phyloP scores from a whole-genome alignment of 176 grass and related monocot species.

The Phragmites australis region DNA sequence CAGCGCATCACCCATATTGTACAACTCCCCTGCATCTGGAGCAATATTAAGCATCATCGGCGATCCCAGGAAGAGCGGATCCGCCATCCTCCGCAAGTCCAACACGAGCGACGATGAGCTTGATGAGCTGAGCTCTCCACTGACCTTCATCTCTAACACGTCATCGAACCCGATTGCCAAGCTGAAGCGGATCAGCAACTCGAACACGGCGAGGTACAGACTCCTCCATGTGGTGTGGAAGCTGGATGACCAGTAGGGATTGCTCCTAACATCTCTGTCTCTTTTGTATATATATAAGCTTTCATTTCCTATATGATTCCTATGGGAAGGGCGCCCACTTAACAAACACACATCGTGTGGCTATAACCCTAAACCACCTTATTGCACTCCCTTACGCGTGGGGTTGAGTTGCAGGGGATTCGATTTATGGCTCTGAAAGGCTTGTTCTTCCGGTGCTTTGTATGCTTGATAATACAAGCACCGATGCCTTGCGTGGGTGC shows the following conservation, averaged over 20 bases:
- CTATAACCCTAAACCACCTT: slow-evolving; percentile 34
- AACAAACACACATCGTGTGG: slow-evolving; percentile 10
- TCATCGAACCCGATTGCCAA: slow-evolving; percentile 41
- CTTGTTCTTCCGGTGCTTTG: slow-evolving; percentile 42
- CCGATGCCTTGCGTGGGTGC: slow-evolving; percentile 20
- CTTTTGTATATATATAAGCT: slow-evolving; percentile 1
- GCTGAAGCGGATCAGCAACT: slow-evolving; percentile 50
- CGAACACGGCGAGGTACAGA: slow-evolving; percentile 60
- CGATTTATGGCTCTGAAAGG: neutral
- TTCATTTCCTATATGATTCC: neutral
- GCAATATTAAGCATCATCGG: slow-evolving; percentile 64
- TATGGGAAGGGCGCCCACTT: neutral
- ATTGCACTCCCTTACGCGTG: neutral
- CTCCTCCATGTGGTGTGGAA: slow-evolving; percentile 91
- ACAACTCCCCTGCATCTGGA: slow-evolving; percentile 54
- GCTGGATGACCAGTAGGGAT: slow-evolving; percentile 55
- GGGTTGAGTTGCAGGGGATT: slow-evolving; percentile 5
- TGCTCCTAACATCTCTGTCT: neutral
- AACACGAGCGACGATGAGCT: slow-evolving; percentile 92
- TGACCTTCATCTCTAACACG: slow-evolving; percentile 61
- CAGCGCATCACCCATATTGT: slow-evolving; percentile 59
- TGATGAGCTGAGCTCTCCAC: slow-evolving; percentile 77
- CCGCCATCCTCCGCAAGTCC: slow-evolving; percentile 72
- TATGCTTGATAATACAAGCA: slow-evolving; percentile 42
- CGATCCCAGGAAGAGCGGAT: slow-evolving; percentile 68